Conservation (phyloP, 805 yeast genomes). For the Saccharomycopsis guyanensis region DNA sequence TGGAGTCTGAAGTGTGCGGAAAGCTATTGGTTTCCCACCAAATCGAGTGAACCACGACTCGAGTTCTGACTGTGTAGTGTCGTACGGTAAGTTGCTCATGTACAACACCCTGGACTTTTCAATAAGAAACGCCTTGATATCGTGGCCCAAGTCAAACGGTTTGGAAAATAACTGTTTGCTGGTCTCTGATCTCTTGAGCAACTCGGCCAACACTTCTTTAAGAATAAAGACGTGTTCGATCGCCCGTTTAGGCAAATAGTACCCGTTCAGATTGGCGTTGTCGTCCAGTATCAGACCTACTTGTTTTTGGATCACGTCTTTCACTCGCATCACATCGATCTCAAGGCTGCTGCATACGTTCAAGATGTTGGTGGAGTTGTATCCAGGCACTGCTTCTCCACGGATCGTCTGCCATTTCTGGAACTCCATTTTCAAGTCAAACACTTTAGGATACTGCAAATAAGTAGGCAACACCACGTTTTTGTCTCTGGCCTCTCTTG, state of each 20-base stretch:
- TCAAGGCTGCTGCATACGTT: slow-evolving; percentile 27
- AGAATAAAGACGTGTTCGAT: slow-evolving; percentile 3
- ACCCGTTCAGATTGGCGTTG: slow-evolving; percentile 3
- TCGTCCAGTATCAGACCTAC: slow-evolving; percentile 1
- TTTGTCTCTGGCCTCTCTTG: slow-evolving; percentile 76
- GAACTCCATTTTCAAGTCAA: slow-evolving; percentile 71
- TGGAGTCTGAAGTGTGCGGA: slow-evolving; percentile 76
- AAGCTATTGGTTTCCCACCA: slow-evolving; percentile 80
- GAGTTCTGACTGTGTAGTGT: slow-evolving; percentile 83
- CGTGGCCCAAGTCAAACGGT: slow-evolving; percentile 75
- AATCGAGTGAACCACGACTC: slow-evolving; percentile 87
- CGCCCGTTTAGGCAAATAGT: slow-evolving; percentile 9
- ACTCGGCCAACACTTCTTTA: background rate
- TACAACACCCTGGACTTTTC: slow-evolving; percentile 77
- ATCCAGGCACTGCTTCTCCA: slow-evolving; percentile 37
- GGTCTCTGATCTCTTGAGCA: background rate
- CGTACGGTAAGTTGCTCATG: slow-evolving; percentile 72
- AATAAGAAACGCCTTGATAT: slow-evolving; percentile 53
- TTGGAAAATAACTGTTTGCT: background rate
- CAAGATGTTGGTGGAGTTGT: slow-evolving; percentile 24
- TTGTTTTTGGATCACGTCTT: slow-evolving; percentile 3
- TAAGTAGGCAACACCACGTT: slow-evolving; percentile 64
- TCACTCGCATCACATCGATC: slow-evolving; percentile 20
- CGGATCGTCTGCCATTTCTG: slow-evolving; percentile 60
- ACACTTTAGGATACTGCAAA: slow-evolving; percentile 66